These are phyloP conservation scores for Rhytidhysteron rufulum DNA, from an alignment of 2,329 filamentous ascomycete species.

Conservation along the genomic window DNA sequence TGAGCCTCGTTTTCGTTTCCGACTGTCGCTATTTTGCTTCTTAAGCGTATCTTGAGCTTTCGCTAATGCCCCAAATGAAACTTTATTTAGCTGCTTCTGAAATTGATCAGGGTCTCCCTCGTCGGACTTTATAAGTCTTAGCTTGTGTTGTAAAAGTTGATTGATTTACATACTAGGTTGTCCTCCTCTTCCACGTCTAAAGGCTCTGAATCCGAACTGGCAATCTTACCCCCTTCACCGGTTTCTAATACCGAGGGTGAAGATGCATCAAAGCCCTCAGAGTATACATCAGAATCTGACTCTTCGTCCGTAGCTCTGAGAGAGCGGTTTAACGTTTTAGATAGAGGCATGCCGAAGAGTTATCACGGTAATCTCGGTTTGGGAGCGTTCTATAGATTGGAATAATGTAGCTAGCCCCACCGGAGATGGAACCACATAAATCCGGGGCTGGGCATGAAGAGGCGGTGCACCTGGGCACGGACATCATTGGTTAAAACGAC, in stretches of 20 bases:
- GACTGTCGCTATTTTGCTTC: constrained; percentile 26
- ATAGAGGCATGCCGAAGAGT: constrained; percentile 38
- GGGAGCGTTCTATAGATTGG: too few relatives aligned
- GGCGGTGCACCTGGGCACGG: too few relatives aligned
- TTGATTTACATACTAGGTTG: not conserved
- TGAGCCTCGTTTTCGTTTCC: constrained; percentile 42
- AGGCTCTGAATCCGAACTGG: not conserved
- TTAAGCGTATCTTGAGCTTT: constrained; percentile 72
- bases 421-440: too few relatives aligned
- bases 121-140: constrained; percentile 16
- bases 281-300: constrained; percentile 35
- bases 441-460: too few relatives aligned
- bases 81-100: constrained; percentile 49
- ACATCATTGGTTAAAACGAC: too few relatives aligned
- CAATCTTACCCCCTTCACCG: not conserved
- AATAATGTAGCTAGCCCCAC: too few relatives aligned
- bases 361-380: too few relatives aligned
- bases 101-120: constrained; percentile 39
- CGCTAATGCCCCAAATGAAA: constrained; percentile 88
- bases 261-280: constrained; percentile 37
- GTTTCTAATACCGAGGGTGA: constrained; percentile 36
- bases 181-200: not conserved
- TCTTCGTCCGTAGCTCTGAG: constrained; percentile 33
- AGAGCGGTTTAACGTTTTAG: constrained; percentile 32
- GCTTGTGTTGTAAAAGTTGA: not conserved